Base-by-base conservation (phyloP, 331 rosid species). In the Prunus yedoensis region DNA sequence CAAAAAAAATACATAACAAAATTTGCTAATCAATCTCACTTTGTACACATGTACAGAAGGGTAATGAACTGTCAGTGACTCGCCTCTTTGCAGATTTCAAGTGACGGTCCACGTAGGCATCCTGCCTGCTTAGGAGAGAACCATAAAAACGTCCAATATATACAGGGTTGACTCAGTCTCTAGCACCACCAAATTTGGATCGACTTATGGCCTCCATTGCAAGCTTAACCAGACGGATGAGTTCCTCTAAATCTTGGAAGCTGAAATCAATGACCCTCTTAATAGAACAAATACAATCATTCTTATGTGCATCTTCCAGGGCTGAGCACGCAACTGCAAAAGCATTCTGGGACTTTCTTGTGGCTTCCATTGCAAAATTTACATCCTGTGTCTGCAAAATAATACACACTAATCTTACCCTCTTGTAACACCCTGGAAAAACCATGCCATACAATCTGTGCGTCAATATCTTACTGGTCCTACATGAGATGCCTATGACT, bases 11-110 rank as follows among this genome's bases (percentile, higher is more conserved):
- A 68, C 47, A 78, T 74, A 32, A 79, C 88, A 89, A 89, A 84
- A 93, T 74, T 88, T 85, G 76, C 91, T 83, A 85, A 83, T 60
- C 81, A 87, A 84, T 85, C 88, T 83, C 87, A 77, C 84, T 93
- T 85, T 93, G 96, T 87, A 93, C 96, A 91, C 84, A 87, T 87
- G 91, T 89, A 88, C 88, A 83, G 80, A 75, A 78, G 86, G 86
- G 84, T 74, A 80, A 75, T 74, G 58, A 78, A 81, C 78, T 52
- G 68, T 50, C 21, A 60, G 76, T 71, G 82, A 75, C 84, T 87
- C 12, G 75, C 83, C 51, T 38, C 85, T 64, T 81, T 2, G 72
- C 78, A 85, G 79, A 82, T 79, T 84, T 79, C 84, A 73, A 50
- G 83, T 76, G 77, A 77, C 62, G 60, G 77, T 67, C 70, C 52